Evolutionary conservation across 1,284 basidiomycete species (phyloP).

Genomic region (Malassezia japonica): DNA sequence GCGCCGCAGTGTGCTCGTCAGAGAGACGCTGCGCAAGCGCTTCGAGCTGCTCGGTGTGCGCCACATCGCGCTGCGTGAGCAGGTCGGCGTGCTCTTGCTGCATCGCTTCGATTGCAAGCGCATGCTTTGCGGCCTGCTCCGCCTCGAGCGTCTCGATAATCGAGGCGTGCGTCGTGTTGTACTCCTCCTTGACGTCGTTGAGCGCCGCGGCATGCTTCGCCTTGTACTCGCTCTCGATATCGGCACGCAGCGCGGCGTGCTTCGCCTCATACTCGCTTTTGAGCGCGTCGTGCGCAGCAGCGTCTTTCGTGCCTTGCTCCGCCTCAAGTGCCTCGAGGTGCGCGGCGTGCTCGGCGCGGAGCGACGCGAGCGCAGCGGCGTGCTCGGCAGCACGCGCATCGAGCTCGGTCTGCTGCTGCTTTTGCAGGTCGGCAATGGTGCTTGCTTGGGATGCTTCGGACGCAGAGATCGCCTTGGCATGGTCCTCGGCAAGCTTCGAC

Average conservation of each 20-base stretch:
- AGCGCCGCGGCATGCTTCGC: neutral
- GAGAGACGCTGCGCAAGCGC: constrained; percentile 9
- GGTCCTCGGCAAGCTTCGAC: too few relatives aligned
- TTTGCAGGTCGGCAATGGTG: too few relatives aligned
- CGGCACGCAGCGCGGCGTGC: too few relatives aligned
- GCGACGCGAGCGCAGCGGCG: neutral
- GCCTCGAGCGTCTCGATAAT: constrained; percentile 21
- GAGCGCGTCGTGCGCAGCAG: too few relatives aligned
- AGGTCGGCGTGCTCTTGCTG: constrained; percentile 21
- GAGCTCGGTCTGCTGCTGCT: too few relatives aligned
- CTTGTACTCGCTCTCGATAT: too few relatives aligned
- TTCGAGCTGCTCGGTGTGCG: neutral
- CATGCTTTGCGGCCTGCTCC: constrained; percentile 13
- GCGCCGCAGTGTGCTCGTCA: constrained; percentile 7
- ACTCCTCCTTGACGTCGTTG: too few relatives aligned
- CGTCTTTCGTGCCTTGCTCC: too few relatives aligned
- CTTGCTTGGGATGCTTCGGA: too few relatives aligned
- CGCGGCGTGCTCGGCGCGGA: neutral
- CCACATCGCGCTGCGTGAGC: constrained; percentile 16
- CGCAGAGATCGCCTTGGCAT: too few relatives aligned
- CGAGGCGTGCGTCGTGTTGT: too few relatives aligned
- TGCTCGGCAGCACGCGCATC: constrained; percentile 16
- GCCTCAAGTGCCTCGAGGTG: neutral
- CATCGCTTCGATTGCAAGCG: constrained; percentile 18
- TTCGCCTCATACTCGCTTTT: too few relatives aligned